phyloP scores from a whole-genome alignment of 306 rosid species.

The Delonix regia region DNA sequence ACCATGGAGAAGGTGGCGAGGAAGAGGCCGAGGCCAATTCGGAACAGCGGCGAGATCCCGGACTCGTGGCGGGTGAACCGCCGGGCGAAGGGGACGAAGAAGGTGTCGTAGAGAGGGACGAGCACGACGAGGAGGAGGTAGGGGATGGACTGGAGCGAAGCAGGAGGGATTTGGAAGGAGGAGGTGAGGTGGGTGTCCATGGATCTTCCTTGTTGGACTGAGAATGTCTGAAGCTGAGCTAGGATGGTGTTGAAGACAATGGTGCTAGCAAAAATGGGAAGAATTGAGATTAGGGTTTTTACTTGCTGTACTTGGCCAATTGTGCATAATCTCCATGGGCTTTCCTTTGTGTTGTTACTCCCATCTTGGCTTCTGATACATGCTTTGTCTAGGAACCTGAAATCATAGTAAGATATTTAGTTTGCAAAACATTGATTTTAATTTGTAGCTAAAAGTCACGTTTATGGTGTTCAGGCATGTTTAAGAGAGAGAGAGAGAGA shows the following conservation, averaged over 20 bases:
- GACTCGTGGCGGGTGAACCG: slow-evolving; percentile 77
- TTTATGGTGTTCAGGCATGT: no score
- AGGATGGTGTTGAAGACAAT: slow-evolving; percentile 92
- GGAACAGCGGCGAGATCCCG: slow-evolving; percentile 72
- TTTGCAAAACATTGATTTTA: background rate
- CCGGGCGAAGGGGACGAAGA: slow-evolving; percentile 85
- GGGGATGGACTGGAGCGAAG: slow-evolving; percentile 92
- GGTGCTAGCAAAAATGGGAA: slow-evolving; percentile 97
- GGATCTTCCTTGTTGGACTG: slow-evolving; percentile 89
- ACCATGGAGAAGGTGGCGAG: slow-evolving; percentile 90
- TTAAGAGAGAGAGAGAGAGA: no score
- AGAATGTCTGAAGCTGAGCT: slow-evolving; percentile 97
- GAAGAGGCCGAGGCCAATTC: slow-evolving; percentile 90
- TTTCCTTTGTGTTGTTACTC: slow-evolving; percentile 51
- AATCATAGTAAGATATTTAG: background rate
- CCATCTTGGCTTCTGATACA: slow-evolving; percentile 62
- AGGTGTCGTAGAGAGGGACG: slow-evolving; percentile 82
- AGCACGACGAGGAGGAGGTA: slow-evolving; percentile 77
- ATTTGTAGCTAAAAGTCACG: no score
- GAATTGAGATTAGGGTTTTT: slow-evolving; percentile 70
- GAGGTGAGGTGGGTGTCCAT: slow-evolving; percentile 75
- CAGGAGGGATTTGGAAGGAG: slow-evolving; percentile 83
- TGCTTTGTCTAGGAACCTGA: slow-evolving; percentile 92
- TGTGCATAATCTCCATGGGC: slow-evolving; percentile 83
- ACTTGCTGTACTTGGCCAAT: slow-evolving; percentile 75